Evolutionary conservation across 345 rosid species (phyloP).

Genomic region (Raphanus sativus): DNA sequence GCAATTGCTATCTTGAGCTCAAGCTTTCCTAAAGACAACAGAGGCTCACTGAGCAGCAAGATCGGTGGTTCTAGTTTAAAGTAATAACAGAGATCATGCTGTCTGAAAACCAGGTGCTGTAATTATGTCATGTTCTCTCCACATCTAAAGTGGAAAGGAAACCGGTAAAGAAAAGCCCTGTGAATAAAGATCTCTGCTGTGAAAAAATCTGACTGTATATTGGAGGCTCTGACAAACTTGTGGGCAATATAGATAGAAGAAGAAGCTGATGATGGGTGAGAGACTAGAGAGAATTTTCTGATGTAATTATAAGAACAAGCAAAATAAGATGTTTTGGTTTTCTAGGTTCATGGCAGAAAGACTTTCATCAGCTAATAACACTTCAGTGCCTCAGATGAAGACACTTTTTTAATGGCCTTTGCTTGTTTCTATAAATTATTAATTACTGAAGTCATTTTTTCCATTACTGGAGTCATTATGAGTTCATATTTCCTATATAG

Average conservation of each 20-base stretch:
- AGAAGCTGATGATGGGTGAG: slow-evolving; percentile 13
- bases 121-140: slow-evolving; percentile 27
- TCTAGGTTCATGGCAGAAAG: background rate
- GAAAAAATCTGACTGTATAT: slow-evolving; percentile 39
- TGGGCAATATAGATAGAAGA: slow-evolving; percentile 19
- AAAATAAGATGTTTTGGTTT: background rate
- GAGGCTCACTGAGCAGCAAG: slow-evolving; percentile 60
- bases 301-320: slow-evolving; percentile 20
- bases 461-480: background rate
- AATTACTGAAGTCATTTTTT: background rate
- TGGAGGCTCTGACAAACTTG: slow-evolving; percentile 32
- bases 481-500: too few relatives aligned
- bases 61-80: slow-evolving; percentile 59
- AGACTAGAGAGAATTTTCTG: slow-evolving; percentile 24
- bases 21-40: slow-evolving; percentile 60
- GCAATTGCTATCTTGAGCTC: slow-evolving; percentile 42
- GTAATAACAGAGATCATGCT: slow-evolving; percentile 46
- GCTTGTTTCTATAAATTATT: background rate
- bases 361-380: slow-evolving; percentile 18
- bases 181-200: slow-evolving; percentile 30
- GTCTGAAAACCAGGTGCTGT: slow-evolving; percentile 34
- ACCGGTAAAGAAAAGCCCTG: slow-evolving; percentile 25
- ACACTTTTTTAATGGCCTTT: slow-evolving; percentile 7
- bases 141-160: slow-evolving; percentile 18
- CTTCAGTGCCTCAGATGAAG: slow-evolving; percentile 18